Evolutionary conservation across 441 rosid species (phyloP), one percentile per base, ranked within the genome.

Genomic region (Rhodomyrtus psidioides): DNA sequence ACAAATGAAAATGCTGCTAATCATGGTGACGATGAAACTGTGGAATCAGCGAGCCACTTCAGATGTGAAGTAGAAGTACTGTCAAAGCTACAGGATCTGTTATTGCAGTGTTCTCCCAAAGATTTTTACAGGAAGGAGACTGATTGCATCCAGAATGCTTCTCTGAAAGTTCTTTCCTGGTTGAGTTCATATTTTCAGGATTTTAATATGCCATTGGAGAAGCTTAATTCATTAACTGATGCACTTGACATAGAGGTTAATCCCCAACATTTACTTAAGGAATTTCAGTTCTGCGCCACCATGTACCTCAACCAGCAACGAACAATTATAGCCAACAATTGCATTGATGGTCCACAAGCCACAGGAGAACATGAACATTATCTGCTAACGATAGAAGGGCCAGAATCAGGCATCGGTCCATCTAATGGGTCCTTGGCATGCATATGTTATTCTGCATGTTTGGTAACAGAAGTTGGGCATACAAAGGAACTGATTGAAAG

Each of bases 401-500:
- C 90, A 65, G 97, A 92, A 86, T 93, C 94, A 82, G 95, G 94
- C 86, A 89, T 89, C 23, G 91, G 44, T 86, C 94, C 95, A 53
- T 91, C 93, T 54, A 90, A 58, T 89, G 98, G 96, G 60, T 91
- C 95, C 56, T 88, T 97, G 84, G 88, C 90, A 83, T 91, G 93
- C 82, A 87, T 94, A 46, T 88, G 92, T 84, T 97, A 96, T 91
- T 93, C 97, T 54, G 93, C 92, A 82, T 91, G 91, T 83, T 89
- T 96, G 88, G 90, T 87, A 83, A 84, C 90, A 83, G 91, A 86
- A 85, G 92, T 87, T 87, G 89, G 90, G 84, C 85, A 87, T 42
- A 58, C 83, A 88, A 92, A 91, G 90, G 97, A 94, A 86, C 95
- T 95, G 88, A 90, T 97, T 88, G 99, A 97, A 92, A 94, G 93